Conservation (phyloP, 768 basidiomycete genomes). For the Paxillus ammoniavirescens region DNA sequence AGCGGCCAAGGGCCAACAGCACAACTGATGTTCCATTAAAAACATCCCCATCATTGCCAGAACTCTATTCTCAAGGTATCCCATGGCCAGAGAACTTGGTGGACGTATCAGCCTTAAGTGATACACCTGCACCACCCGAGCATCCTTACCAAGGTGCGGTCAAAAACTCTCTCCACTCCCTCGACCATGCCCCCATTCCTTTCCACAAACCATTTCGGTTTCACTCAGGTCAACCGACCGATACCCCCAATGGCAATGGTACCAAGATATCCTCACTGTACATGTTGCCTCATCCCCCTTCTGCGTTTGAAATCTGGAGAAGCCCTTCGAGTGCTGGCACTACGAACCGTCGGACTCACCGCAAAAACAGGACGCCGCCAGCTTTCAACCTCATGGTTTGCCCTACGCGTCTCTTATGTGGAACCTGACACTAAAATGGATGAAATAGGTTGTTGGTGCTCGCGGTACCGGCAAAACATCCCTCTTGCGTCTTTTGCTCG, state of each 20-base stretch:
- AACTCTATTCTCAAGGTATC: constrained; percentile 70
- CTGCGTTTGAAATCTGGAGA: constrained; percentile 61
- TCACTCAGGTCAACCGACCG: constrained; percentile 38
- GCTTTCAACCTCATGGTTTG: constrained; percentile 86
- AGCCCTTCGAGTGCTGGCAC: constrained; percentile 34
- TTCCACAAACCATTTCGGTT: constrained; percentile 83
- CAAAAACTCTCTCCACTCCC: constrained; percentile 61
- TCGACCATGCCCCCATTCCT: constrained; percentile 55
- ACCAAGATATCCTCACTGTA: constrained; percentile 69
- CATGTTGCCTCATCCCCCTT: constrained; percentile 55
- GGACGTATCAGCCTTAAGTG: constrained; percentile 63
- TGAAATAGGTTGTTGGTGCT: constrained; percentile 67
- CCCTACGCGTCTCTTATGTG: neutral
- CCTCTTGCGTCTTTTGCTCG: constrained; percentile 72
- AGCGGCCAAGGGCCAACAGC: constrained; percentile 52
- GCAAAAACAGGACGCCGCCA: constrained; percentile 63
- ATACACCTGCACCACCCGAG: constrained; percentile 33
- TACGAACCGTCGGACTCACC: constrained; percentile 55
- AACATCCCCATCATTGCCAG: constrained; percentile 79
- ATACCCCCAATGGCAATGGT: constrained; percentile 30
- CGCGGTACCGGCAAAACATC: constrained; percentile 86
- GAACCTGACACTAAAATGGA: constrained; percentile 2
- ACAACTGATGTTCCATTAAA: constrained; percentile 47
- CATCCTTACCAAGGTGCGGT: constrained; percentile 62
- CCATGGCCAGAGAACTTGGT: constrained; percentile 86